Conservation (phyloP, 2,329 filamentous ascomycete genomes). For the Fusarium mundagurra region DNA sequence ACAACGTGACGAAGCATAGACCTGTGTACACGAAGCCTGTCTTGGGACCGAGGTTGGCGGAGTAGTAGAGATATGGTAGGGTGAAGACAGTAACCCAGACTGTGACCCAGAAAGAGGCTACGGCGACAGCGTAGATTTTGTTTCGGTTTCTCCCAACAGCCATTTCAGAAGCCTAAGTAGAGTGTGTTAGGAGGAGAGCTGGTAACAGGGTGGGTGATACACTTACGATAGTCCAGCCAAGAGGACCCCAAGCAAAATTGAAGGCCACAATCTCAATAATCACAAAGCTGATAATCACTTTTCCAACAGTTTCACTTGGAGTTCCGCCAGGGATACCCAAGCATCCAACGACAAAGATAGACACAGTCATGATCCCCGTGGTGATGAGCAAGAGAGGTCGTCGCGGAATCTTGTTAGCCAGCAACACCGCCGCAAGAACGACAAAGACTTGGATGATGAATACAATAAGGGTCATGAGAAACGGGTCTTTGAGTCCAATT, state of each 20-base stretch:
- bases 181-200: background rate
- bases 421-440: constrained; percentile 51
- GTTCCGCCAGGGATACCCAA: constrained; percentile 49
- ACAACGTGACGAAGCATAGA: constrained; percentile 45
- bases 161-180: constrained; percentile 53
- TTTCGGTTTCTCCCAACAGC: constrained; percentile 57
- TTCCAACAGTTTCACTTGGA: constrained; percentile 45
- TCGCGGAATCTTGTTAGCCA: constrained; percentile 53
- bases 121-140: constrained; percentile 46
- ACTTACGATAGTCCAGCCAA: constrained; percentile 50
- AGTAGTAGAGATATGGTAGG: constrained; percentile 54
- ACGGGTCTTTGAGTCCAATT: constrained; percentile 54
- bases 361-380: constrained; percentile 51
- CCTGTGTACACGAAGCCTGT: constrained; percentile 52
- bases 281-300: constrained; percentile 54
- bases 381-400: constrained; percentile 52
- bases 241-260: constrained; percentile 56
- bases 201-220: too few relatives aligned
- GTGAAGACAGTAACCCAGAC: constrained; percentile 54
- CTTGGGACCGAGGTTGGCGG: constrained; percentile 50
- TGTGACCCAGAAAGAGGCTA: constrained; percentile 56
- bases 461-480: constrained; percentile 54
- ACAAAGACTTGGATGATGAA: constrained; percentile 56
- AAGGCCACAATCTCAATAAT: constrained; percentile 56
- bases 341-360: constrained; percentile 54